Base-by-base conservation (phyloP, 1,284 basidiomycete species). In the Termitomyces sp. region DNA sequence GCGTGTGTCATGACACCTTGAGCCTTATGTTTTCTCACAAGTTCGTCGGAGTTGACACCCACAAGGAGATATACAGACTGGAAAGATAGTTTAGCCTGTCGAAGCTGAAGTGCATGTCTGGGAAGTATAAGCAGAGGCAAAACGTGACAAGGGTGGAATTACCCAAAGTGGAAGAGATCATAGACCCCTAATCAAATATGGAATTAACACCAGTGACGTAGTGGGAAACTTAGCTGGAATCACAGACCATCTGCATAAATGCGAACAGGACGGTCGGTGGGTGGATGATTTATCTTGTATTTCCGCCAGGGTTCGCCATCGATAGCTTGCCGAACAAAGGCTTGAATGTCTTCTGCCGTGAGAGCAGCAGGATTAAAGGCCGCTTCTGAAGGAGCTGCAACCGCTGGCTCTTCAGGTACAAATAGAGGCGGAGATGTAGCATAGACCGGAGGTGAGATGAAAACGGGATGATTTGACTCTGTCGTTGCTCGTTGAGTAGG, bases 101-200 rank as follows among this genome's bases (percentile, higher is more conserved):
- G 88, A 30, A 98, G 82, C 72, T 96, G 94, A 31, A 98, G 78
- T 1, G 93, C 92, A 74, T 97, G 94, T 10, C 93, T 94, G 51
- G 52, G 39, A 36, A 39, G 46, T 46, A 49, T 17, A 59, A 51
- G 54, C 31, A 38, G 38, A 21, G 10, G 33, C 19, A 19, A 40
- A 40, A 21, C 44, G 55, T 39, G 33, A 21, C 36, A 55, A 61
- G 57, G 51, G 57, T 47, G 19, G 36, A 60, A 81, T 62, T 69
- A 92, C 86, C 92, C 94, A 68, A 93, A 96, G 72, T 98, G 94
- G 74, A 97, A 97, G 47, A 96, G 78, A 72, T 97, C 94, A 66
- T 95, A 95, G 12, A 95, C 93, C 92, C 86, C 88, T 41, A 38
- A 49, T 59, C 53, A 65, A 62, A 61, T 66, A 58, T 41, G 21